These are phyloP conservation scores for Saturnispora mendoncae DNA, from an alignment of 805 yeast genomes.

Conservation along the genomic window DNA sequence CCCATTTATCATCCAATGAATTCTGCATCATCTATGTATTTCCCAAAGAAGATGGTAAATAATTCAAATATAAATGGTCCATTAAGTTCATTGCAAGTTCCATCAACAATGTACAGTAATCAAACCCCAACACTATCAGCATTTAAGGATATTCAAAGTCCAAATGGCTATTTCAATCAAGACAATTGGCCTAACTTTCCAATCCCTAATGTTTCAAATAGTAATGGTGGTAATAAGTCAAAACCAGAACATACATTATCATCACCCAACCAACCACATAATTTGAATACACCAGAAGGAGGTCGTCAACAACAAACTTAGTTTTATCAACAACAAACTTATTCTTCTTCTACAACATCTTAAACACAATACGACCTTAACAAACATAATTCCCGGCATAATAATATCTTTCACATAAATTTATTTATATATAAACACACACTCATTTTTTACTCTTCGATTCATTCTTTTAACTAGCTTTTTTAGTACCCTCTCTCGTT, in stretches of 20 bases:
- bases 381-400: no score
- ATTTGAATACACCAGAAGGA: not conserved
- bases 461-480: no score
- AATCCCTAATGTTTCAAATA: conserved; percentile 14
- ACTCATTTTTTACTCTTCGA: no score
- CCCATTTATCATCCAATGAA: conserved; percentile 12
- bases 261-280: not conserved
- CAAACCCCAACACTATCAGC: conserved; percentile 59
- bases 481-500: no score
- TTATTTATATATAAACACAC: no score
- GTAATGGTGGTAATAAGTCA: conserved; percentile 9
- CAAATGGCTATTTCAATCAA: conserved; percentile 61
- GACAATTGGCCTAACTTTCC: conserved; percentile 39
- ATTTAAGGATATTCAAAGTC: conserved; percentile 33
- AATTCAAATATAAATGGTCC: not conserved
- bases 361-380: no score
- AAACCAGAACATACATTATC: not conserved
- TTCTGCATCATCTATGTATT: conserved; percentile 14
- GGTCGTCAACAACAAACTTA: no score
- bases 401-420: no score
- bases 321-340: no score
- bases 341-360: no score
- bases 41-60: conserved; percentile 3
- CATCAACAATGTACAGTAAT: conserved; percentile 2
- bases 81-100: conserved; percentile 2